Base-by-base conservation (phyloP, 2,329 filamentous ascomycete species). In the Fusarium continuum region DNA sequence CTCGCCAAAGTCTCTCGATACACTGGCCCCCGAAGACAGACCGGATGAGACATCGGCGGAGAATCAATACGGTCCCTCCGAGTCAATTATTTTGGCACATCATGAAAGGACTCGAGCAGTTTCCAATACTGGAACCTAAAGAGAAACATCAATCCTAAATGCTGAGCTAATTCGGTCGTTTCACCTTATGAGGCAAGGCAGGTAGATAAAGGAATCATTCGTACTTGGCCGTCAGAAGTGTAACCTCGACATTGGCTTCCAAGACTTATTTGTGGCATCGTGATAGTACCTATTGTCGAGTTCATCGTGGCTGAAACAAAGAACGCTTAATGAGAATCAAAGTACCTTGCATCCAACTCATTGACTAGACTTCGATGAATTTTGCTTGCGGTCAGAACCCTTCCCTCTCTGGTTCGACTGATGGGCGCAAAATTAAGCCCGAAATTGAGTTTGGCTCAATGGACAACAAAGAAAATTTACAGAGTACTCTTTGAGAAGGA, bases 251-350 rank as follows among this genome's bases (percentile, higher is more conserved):
- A 1, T 26, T 22, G 10, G 34, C 31, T 25, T 32, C 16, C 11
- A 35, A 10, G 13, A 14, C 17, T 10, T 31, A 22, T 19, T 19
- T 11, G 19, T 11, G 19, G 20, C 13, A 20, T 35, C 5, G 16
- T 38, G 43, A 39, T 22, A 34, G 20, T 17, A 36, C 11, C n/a
- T n/a, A n/a, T 34, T 19, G 35, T 14, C 13, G 16, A 22, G 8
- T 11, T 22, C 25, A n/a, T 41, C 16, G 44, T 47, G 28, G 41
- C 43, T 49, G 32, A 48, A 57, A 55, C 29, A 41, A 39, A 13
- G 22, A 36, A 46, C 31, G 20, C 25, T 19, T 13, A 48, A 16
- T 13, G 25, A 13, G n/a, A 43, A 28, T 13, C 14, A 25, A 43
- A 26, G 23, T 10, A 17, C 19, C 31, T 29, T 32, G 8, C 10